phyloP scores from a whole-genome alignment of 2,329 filamentous ascomycete genomes.

The Gaeumannomyces sp. region DNA sequence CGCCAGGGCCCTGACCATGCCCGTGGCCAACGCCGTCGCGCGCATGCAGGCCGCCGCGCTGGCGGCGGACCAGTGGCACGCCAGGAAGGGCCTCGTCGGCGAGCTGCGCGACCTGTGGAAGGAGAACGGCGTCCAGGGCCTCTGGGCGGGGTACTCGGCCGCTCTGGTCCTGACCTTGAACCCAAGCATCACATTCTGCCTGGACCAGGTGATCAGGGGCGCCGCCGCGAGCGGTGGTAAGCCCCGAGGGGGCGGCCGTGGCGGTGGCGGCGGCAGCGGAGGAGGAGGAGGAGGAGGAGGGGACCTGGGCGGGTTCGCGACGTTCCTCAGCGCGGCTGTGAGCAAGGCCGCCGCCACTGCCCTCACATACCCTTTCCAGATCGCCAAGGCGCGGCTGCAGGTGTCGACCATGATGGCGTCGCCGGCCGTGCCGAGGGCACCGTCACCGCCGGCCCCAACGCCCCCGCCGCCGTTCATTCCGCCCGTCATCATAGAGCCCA shows the following conservation, averaged over 20 bases:
- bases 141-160: conserved; percentile 87
- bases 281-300: conserved; percentile 15
- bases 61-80: conserved; percentile 23
- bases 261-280: conserved; percentile 23
- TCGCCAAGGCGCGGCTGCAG: conserved; percentile 76
- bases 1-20: conserved; percentile 70
- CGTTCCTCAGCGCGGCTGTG: conserved; percentile 57
- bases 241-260: not conserved
- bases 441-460: not conserved
- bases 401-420: conserved; percentile 36
- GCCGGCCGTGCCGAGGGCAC: not conserved
- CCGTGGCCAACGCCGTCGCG: conserved; percentile 75
- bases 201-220: conserved; percentile 57
- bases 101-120: conserved; percentile 54
- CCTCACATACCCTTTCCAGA: conserved; percentile 78
- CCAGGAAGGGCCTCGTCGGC: conserved; percentile 36
- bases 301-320: conserved; percentile 24
- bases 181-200: conserved; percentile 77
- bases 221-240: not conserved
- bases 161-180: conserved; percentile 76
- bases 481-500: not conserved
- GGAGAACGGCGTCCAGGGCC: conserved; percentile 67
- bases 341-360: conserved; percentile 73
- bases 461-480: not conserved
- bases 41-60: conserved; percentile 65